These are phyloP conservation scores for Hippophae rhamnoides DNA, from an alignment of 306 rosid species.

Conservation along the genomic window DNA sequence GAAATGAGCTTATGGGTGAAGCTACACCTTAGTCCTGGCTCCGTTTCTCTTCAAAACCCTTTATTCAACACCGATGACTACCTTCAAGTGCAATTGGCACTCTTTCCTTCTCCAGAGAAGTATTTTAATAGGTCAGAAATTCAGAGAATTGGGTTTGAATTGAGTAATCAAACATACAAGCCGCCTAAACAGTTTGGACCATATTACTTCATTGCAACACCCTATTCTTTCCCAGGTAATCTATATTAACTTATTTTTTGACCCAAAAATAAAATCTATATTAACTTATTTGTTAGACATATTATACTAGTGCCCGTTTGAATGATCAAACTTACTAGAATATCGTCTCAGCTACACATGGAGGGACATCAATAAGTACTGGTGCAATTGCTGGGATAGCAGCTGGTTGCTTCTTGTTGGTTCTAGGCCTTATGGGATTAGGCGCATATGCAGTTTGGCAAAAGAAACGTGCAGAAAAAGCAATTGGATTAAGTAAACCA, in stretches of 20 bases:
- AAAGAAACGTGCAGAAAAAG: constrained; percentile 91
- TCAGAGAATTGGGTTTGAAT: constrained; percentile 65
- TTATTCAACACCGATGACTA: constrained; percentile 67
- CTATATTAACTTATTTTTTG: too few relatives aligned
- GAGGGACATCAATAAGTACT: constrained; percentile 35
- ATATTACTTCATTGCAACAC: constrained; percentile 55
- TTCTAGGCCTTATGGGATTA: constrained; percentile 55
- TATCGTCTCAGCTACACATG: constrained; percentile 31
- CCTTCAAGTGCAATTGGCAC: constrained; percentile 69
- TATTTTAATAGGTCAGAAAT: constrained; percentile 64
- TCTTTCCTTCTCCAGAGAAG: constrained; percentile 60
- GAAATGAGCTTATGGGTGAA: constrained; percentile 64
- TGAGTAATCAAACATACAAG: constrained; percentile 79
- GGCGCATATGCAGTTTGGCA: constrained; percentile 63
- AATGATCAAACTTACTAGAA: constrained; percentile 21
- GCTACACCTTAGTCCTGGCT: constrained; percentile 63
- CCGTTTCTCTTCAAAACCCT: constrained; percentile 66
- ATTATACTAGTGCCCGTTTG: constrained; percentile 1
- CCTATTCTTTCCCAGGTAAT: constrained; percentile 67
- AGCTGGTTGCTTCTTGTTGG: constrained; percentile 42
- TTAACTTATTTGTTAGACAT: neutral
- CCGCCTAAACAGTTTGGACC: constrained; percentile 81
- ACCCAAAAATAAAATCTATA: neutral
- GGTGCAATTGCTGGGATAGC: constrained; percentile 48
- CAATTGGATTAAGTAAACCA: constrained; percentile 74